Base-by-base conservation (phyloP, 768 basidiomycete species). In the Mycena indigotica region DNA sequence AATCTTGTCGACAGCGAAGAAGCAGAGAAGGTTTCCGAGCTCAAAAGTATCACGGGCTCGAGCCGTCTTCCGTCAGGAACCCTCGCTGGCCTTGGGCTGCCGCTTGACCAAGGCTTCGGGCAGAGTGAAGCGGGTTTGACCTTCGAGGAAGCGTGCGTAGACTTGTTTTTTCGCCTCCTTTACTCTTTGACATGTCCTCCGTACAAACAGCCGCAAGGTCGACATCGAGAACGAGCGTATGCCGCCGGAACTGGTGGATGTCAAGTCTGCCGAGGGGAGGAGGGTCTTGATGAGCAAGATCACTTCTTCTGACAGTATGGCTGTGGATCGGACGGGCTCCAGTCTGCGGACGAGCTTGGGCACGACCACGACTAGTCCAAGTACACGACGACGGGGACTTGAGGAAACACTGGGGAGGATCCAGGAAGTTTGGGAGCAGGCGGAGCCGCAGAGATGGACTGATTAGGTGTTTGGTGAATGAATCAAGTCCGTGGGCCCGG, bases 211-310 rank as follows among this genome's bases (percentile, higher is more conserved):
- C 28, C 93, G 95, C 59, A 95, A 95, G 75, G 93, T 91, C 44
- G 97, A 98, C 78, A 97, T 98, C 65, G 96, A 98, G 76, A 98
- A 98, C 75, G 97, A 99, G 74, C 89, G 95, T 30, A 78, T 98
- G 16, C 97, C 96, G 4, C 95, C 96, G 2, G 94, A 97, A 16
- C 81, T 99, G 21, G 89, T 93, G 69, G 95, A 98, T 68, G 87
- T 85, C 6, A 75, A 81, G 62, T 87, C 85, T 8, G 83, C 83
- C 59, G 86, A 89, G 73, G 88, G 85, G 56, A 85, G 82, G 59
- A 84, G 86, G 6, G 82, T 85, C 61, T 68, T 90, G 45, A 75
- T 78, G 2, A 74, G 74, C 4, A 23, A 44, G 32, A 17, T 35
- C 85, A 0, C 83, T 88, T 1, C 73, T 74, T 19, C 54, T 52